Evolutionary conservation across 2,329 filamentous ascomycete genomes (phyloP), one percentile per base, ranked within the genome.

Genomic region (Xylaria sp.): DNA sequence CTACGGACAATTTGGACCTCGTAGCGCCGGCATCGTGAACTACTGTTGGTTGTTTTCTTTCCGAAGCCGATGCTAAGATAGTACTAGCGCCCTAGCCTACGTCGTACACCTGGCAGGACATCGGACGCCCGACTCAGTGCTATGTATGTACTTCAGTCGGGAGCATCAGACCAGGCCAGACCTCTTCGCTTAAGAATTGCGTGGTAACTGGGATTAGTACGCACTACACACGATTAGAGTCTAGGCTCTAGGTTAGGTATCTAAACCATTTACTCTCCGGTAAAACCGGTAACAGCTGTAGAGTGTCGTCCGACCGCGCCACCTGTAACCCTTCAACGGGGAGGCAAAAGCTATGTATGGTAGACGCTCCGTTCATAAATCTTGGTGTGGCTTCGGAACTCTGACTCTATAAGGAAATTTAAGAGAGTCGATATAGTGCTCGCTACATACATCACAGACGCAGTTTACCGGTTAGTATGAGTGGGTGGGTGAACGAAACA

Each of bases 21-120:
- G 41, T 51, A 51, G 61, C 61, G 66, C 66, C 52, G 32, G 44
- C 37, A 50, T 34, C 13, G 12, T 41, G 15, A 1, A 52, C 37
- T 39, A 23, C 37, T 56, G 66, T 58, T 65, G 62, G 62, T 51
- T 46, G 51, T 39, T 58, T 62, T 56, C 20, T 20, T 63, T 52
- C 59, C 63, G 54, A 59, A 63, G 37, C 12, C 63, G 46, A 64
- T 48, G 58, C 58, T 46, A 66, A 63, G 46, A 58, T 58, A 54
- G 20, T 52, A 63, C 56, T 28, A 58, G 23, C 8, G 8, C n/a
- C 1, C 1, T n/a, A 34, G 63, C 59, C 64, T 54, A 57, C 59
- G 63, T 28, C 3, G 28, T 4, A 28, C 28, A 28, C 64, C 51
- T 13, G 55, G n/a, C 59, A 37, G 7, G 8, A 32, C 15, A n/a